Conservation (phyloP, 176 grass and related monocot species). For the Secale cereale region DNA sequence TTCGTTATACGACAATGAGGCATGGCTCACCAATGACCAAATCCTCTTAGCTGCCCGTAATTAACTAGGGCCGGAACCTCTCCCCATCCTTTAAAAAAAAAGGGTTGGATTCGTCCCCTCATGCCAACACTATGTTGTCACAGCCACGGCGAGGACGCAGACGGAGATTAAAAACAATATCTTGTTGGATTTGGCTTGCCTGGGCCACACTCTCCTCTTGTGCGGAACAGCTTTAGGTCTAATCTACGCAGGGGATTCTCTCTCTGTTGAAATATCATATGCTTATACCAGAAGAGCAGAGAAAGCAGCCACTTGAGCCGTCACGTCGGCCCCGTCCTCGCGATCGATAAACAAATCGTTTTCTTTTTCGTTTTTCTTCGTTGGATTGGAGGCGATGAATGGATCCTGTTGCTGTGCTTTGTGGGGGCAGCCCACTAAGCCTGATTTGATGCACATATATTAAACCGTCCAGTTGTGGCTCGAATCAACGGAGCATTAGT, state of each 20-base stretch:
- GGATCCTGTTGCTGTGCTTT: conserved; percentile 25
- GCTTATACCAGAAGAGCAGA: background rate
- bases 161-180: conserved; percentile 21
- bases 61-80: background rate
- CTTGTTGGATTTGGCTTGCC: conserved; percentile 28
- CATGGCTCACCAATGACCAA: background rate
- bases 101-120: background rate
- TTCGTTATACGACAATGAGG: background rate
- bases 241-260: conserved; percentile 21
- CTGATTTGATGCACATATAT: background rate
- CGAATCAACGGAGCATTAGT: conserved; percentile 19
- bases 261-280: background rate
- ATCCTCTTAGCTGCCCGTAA: background rate
- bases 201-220: background rate
- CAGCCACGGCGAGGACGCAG: background rate
- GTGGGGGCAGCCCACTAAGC: conserved; percentile 39
- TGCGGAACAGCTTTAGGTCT: conserved; percentile 18
- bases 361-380: background rate
- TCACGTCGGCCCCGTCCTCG: conserved; percentile 1
- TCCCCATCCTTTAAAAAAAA: background rate
- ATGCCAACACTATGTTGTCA: conserved; percentile 19
- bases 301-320: conserved; percentile 19
- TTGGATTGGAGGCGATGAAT: background rate
- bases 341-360: background rate
- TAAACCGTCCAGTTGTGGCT: conserved; percentile 1